Conservation (phyloP, 345 rosid genomes). For the Aquilaria malaccensis region DNA sequence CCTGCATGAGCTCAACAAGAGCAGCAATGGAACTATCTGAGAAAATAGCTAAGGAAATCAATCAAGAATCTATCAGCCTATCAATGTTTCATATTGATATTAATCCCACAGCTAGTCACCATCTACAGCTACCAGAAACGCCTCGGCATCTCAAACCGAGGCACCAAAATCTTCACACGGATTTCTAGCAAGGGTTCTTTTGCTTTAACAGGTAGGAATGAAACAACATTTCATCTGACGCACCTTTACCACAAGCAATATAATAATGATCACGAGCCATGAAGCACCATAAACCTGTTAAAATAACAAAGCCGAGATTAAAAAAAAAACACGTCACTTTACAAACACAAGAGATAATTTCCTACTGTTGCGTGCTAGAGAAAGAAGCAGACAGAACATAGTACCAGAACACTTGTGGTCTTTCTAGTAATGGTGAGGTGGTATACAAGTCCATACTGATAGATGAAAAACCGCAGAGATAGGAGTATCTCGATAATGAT, state of each 20-base stretch:
- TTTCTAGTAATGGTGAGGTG: slow-evolving; percentile 35
- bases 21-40: background rate
- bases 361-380: background rate
- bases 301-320: background rate
- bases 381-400: background rate
- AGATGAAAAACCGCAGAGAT: slow-evolving; percentile 50
- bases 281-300: slow-evolving; percentile 30
- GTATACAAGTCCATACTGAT: slow-evolving; percentile 58
- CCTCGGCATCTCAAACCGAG: no score
- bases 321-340: no score
- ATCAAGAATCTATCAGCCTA: slow-evolving; percentile 2
- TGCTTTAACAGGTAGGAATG: no score
- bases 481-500: slow-evolving; percentile 36
- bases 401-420: slow-evolving; percentile 41
- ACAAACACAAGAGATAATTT: background rate
- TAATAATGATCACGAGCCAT: slow-evolving; percentile 20
- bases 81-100: no score
- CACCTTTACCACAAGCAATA: slow-evolving; percentile 33
- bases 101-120: no score
- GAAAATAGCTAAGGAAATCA: slow-evolving; percentile 1
- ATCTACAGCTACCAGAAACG: no score
- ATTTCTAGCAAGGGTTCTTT: no score
- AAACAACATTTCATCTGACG: background rate
- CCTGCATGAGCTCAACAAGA: slow-evolving; percentile 25
- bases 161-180: no score